phyloP scores from a whole-genome alignment of 1,284 basidiomycete species.

The Psilocybe mexicana region DNA sequence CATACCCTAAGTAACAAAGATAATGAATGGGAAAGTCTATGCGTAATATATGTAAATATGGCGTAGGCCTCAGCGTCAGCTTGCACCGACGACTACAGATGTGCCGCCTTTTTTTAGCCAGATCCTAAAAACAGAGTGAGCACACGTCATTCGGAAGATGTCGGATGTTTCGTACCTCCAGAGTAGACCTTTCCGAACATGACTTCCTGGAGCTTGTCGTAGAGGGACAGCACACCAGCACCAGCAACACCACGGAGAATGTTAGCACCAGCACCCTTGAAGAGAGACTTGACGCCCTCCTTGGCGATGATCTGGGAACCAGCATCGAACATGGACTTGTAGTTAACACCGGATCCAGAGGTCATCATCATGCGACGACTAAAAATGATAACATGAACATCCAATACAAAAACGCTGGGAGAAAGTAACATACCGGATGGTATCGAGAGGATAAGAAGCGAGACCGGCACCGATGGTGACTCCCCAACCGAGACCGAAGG shows the following conservation, averaged over 20 bases:
- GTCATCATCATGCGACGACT: slow-evolving; percentile 98
- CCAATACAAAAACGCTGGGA: background rate
- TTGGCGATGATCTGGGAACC: slow-evolving; percentile 84
- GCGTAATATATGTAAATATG: slow-evolving; percentile 32
- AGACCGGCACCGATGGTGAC: slow-evolving; percentile 95
- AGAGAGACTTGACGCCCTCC: slow-evolving; percentile 88
- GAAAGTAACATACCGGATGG: slow-evolving; percentile 68
- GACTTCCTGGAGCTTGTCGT: slow-evolving; percentile 90
- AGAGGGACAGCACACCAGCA: slow-evolving; percentile 94
- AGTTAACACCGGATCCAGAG: slow-evolving; percentile 81
- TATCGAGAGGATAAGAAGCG: slow-evolving; percentile 94
- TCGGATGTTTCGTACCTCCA: slow-evolving; percentile 49
- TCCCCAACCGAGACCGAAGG: slow-evolving; percentile 91
- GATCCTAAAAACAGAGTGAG: slow-evolving; percentile 35
- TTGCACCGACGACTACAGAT: slow-evolving; percentile 16
- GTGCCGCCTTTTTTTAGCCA: slow-evolving; percentile 39
- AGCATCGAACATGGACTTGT: slow-evolving; percentile 91
- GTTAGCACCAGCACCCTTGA: slow-evolving; percentile 97
- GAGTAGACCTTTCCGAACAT: slow-evolving; percentile 97
- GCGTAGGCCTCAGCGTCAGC: slow-evolving; percentile 24
- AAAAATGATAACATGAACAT: slow-evolving; percentile 11
- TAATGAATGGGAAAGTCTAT: slow-evolving; percentile 39
- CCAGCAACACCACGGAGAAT: slow-evolving; percentile 98
- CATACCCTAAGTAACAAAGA: slow-evolving; percentile 35
- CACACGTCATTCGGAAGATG: background rate